These are phyloP conservation scores for Aegilops speltoides DNA, from an alignment of 176 grass and related monocot genomes.

Conservation along the genomic window DNA sequence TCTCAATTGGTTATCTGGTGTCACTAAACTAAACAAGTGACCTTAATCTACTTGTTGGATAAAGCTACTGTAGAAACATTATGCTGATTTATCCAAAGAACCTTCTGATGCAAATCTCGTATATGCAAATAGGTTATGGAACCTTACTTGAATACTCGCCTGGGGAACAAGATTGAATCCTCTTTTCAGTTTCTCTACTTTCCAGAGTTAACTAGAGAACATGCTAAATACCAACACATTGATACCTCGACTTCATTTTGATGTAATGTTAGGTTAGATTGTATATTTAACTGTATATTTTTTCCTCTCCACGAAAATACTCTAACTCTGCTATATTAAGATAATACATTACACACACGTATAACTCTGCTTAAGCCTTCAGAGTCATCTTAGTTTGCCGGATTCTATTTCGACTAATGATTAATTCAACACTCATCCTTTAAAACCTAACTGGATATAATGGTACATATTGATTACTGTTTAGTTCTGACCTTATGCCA, in stretches of 20 bases:
- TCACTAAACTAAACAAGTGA: not conserved
- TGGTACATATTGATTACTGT: too few species aligned
- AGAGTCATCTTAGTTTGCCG: too few species aligned
- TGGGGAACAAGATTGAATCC: not conserved
- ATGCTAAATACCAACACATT: not conserved
- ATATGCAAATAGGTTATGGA: conserved; percentile 1
- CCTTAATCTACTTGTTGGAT: not conserved
- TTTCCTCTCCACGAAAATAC: not conserved
- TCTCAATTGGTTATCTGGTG: not conserved
- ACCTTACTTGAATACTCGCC: not conserved
- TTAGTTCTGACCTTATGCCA: too few species aligned
- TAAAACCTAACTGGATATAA: too few species aligned
- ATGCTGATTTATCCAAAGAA: not conserved
- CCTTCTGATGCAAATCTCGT: conserved; percentile 10
- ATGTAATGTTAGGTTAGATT: conserved; percentile 2
- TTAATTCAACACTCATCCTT: too few species aligned
- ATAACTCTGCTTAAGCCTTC: not conserved
- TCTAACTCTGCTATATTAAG: not conserved
- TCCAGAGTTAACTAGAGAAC: not conserved
- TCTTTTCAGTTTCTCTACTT: conserved; percentile 11
- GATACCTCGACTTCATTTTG: not conserved
- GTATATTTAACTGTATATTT: not conserved
- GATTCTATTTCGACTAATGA: too few species aligned
- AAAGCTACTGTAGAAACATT: not conserved
- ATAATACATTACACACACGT: not conserved